These are phyloP conservation scores for Globisporangium middletonii DNA, from an alignment of 352 stramenopile genomes.

Conservation along the genomic window DNA sequence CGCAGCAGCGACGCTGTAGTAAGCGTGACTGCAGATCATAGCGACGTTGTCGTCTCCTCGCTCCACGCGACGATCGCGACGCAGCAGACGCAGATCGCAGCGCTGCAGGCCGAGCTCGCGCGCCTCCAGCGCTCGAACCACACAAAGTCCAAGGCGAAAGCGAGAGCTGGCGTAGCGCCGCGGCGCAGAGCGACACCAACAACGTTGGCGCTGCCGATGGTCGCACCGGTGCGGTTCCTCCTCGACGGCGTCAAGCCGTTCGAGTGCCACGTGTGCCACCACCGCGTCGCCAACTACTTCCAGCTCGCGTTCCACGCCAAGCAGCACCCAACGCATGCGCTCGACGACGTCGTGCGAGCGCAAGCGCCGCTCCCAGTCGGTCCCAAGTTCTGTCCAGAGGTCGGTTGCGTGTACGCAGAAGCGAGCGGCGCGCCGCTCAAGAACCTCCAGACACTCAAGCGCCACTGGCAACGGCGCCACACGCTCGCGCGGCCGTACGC, in stretches of 20 bases:
- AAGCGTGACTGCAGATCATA: not conserved
- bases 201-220: conserved; percentile 17
- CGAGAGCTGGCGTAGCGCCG: not conserved
- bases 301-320: conserved; percentile 69
- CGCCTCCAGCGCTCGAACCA: conserved; percentile 18
- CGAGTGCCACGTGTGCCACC: conserved; percentile 46
- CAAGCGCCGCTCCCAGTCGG: conserved; percentile 46
- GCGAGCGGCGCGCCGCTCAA: conserved; percentile 38
- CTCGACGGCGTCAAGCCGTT: conserved; percentile 61
- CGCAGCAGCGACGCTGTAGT: not conserved
- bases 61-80: conserved; percentile 34
- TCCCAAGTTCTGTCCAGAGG: conserved; percentile 54
- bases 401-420: conserved; percentile 44
- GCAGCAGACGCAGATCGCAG: conserved; percentile 42
- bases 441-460: conserved; percentile 67
- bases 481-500: conserved; percentile 45
- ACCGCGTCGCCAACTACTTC: conserved; percentile 61
- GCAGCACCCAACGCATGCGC: conserved; percentile 31
- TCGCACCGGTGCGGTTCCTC: conserved; percentile 46
- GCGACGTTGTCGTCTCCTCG: not conserved
- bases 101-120: conserved; percentile 28
- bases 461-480: conserved; percentile 65
- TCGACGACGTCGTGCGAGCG: conserved; percentile 25
- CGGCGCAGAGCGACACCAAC: conserved; percentile 1
- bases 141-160: not conserved